phyloP scores from a whole-genome alignment of 768 basidiomycete genomes.

The Tricholoma matsutake region DNA sequence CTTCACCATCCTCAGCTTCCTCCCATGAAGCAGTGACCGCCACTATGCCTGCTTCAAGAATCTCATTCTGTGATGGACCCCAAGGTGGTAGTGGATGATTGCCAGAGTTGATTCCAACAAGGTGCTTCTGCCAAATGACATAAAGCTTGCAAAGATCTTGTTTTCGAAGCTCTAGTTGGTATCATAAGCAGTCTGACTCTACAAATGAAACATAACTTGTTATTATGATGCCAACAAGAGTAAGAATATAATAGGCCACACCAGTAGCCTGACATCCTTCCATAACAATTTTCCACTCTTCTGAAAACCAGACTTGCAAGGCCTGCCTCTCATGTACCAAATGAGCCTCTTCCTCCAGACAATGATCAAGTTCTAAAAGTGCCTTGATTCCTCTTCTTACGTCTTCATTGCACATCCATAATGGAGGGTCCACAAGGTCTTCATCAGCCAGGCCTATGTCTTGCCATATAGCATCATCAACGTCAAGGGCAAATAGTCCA shows the following conservation, averaged over 20 bases:
- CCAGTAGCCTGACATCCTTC: background rate
- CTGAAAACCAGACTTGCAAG: slow-evolving; percentile 7
- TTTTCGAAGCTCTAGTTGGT: background rate
- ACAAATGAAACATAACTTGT: background rate
- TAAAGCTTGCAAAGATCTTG: background rate
- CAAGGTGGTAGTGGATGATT: background rate
- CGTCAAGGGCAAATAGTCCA: too few relatives aligned
- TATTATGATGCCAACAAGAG: background rate
- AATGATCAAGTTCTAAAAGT: slow-evolving; percentile 21
- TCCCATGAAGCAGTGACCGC: background rate
- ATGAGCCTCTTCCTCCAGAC: slow-evolving; percentile 21
- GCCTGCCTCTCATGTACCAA: too few relatives aligned
- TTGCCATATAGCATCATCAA: too few relatives aligned
- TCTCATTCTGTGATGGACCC: background rate
- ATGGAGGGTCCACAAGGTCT: slow-evolving; percentile 4
- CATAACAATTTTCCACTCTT: slow-evolving; percentile 22
- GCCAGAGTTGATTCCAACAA: background rate
- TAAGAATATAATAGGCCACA: background rate
- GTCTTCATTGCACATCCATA: slow-evolving; percentile 28
- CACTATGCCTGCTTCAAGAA: background rate
- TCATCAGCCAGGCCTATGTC: too few relatives aligned
- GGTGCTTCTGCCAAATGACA: background rate
- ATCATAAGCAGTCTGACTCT: background rate
- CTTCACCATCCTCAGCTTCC: background rate
- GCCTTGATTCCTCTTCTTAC: slow-evolving; percentile 27